Conservation (phyloP, 176 grass and related monocot genomes). For the Oryza meridionalis region DNA sequence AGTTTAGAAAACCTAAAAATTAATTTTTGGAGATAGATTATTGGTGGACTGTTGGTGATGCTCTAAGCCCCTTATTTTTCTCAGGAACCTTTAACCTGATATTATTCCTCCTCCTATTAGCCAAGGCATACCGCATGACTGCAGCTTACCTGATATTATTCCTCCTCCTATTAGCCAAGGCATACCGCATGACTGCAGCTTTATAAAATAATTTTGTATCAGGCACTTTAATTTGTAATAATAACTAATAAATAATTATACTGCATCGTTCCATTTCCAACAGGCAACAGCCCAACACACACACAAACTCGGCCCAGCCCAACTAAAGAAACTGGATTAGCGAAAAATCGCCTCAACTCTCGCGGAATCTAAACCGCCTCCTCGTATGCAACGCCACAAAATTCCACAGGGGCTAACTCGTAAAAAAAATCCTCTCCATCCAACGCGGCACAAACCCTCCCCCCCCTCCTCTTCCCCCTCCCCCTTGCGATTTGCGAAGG, state of each 20-base stretch:
- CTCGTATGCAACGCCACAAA: neutral
- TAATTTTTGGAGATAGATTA: too few species aligned
- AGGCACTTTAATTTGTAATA: too few species aligned
- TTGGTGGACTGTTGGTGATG: too few species aligned
- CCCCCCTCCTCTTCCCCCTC: neutral
- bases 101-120: too few species aligned
- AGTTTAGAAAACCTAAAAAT: too few species aligned
- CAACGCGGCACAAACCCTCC: conserved; percentile 22
- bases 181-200: too few species aligned
- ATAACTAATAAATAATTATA: too few species aligned
- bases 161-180: too few species aligned
- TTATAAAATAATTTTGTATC: too few species aligned
- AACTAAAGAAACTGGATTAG: neutral
- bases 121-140: too few species aligned
- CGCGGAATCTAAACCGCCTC: neutral
- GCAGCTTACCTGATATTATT: neutral
- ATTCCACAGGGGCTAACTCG: neutral
- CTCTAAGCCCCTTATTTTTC: neutral
- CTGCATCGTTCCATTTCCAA: neutral
- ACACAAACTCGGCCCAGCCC: neutral
- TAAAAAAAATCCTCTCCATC: conserved; percentile 7
- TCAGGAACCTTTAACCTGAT: neutral
- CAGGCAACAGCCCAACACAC: neutral
- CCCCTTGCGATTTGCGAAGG: neutral
- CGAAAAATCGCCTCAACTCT: neutral